A percentile compares a stretch with the other conserved stretches of the same genome.
Evolutionary conservation across 495 filamentous ascomycete species (phyloP).

Genomic region (Achaetomiella virescens): DNA sequence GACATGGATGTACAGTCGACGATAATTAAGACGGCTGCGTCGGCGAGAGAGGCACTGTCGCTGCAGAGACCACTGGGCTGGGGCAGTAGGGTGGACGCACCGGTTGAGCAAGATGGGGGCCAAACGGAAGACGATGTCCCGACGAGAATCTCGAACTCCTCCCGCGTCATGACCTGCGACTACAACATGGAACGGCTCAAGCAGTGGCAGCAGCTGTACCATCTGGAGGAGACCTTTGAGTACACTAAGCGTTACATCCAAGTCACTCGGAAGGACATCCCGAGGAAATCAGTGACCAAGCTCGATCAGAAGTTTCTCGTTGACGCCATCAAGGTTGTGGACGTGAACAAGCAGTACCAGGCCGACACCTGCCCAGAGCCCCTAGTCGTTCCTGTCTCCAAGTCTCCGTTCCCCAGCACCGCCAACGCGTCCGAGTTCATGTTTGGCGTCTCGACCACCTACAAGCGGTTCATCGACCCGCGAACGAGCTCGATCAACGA

Average conservation of each 20-base stretch:
- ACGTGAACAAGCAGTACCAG: slow-evolving; percentile 38
- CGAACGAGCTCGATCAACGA: slow-evolving; percentile 41
- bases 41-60: slow-evolving; percentile 28
- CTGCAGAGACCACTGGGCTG: slow-evolving; percentile 28
- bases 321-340: slow-evolving; percentile 36
- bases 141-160: slow-evolving; percentile 11
- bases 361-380: slow-evolving; percentile 40
- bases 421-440: slow-evolving; percentile 48
- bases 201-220: slow-evolving; percentile 38
- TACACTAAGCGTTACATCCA: slow-evolving; percentile 48
- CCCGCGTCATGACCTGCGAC: slow-evolving; percentile 37
- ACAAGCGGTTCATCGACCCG: slow-evolving; percentile 38
- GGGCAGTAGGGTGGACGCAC: not conserved
- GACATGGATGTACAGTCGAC: slow-evolving; percentile 35
- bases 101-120: slow-evolving; percentile 3
- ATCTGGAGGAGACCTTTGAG: slow-evolving; percentile 43
- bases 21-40: slow-evolving; percentile 33
- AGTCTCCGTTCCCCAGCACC: slow-evolving; percentile 40
- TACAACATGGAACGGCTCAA: slow-evolving; percentile 39
- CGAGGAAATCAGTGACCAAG: slow-evolving; percentile 43
- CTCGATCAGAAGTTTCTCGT: slow-evolving; percentile 41
- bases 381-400: slow-evolving; percentile 40
- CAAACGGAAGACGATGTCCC: slow-evolving; percentile 14
- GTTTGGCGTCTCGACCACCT: slow-evolving; percentile 46
- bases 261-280: slow-evolving; percentile 36